Evolutionary conservation across 2,329 filamentous ascomycete genomes (phyloP).

Genomic region (Penicillium janthinellum): DNA sequence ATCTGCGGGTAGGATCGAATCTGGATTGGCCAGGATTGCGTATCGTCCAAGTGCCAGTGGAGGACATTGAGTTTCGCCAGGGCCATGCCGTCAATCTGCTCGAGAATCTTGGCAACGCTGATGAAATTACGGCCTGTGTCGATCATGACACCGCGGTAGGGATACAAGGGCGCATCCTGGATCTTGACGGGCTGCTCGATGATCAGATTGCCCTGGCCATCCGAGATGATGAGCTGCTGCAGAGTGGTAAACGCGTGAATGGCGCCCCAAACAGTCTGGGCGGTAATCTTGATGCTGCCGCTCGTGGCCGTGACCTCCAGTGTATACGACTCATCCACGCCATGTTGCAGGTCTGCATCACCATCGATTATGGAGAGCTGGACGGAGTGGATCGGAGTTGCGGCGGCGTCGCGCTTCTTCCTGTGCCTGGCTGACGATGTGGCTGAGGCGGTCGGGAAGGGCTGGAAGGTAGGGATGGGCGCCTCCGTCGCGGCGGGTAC

Average conservation of each 20-base stretch:
- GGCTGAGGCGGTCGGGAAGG: constrained; percentile 51
- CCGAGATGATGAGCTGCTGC: constrained; percentile 57
- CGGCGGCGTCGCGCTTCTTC: constrained; percentile 30
- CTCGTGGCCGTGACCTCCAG: constrained; percentile 47
- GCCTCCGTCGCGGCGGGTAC: constrained; percentile 56
- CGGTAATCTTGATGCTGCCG: constrained; percentile 48
- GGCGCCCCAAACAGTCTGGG: constrained; percentile 57
- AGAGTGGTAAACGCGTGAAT: constrained; percentile 61
- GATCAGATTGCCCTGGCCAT: constrained; percentile 48
- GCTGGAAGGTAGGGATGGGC: constrained; percentile 53
- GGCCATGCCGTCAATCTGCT: constrained; percentile 59
- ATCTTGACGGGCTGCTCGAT: constrained; percentile 58
- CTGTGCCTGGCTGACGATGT: constrained; percentile 15
- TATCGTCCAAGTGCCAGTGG: constrained; percentile 60
- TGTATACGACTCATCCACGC: constrained; percentile 60
- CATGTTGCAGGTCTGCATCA: constrained; percentile 55
- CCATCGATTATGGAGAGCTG: constrained; percentile 51
- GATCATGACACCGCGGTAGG: constrained; percentile 59
- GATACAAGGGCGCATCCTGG: constrained; percentile 54
- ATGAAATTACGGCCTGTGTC: constrained; percentile 60
- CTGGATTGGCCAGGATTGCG: constrained; percentile 59
- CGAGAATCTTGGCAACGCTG: constrained; percentile 52
- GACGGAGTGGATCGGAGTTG: constrained; percentile 44
- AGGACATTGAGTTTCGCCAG: constrained; percentile 60
- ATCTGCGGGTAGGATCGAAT: constrained; percentile 55